phyloP scores from a whole-genome alignment of 108 stramenopile genomes.

The Cyclostephanos invisitatus region DNA sequence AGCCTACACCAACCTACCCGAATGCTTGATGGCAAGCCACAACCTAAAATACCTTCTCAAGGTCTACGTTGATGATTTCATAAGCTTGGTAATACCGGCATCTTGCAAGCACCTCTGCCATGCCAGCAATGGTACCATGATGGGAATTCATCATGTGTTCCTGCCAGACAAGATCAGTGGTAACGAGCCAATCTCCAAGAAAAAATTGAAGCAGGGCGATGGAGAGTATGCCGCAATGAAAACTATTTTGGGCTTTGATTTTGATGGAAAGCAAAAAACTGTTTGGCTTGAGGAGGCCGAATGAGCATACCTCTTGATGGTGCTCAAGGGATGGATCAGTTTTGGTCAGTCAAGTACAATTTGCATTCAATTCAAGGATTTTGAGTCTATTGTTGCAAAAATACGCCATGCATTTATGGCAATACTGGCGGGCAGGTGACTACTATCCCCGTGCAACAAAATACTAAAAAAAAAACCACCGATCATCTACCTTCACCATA shows the following conservation, averaged over 20 bases:
- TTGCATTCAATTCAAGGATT: slow-evolving; percentile 12
- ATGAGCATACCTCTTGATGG: background rate
- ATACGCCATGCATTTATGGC: background rate
- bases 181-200: slow-evolving; percentile 47
- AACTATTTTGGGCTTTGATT: slow-evolving; percentile 30
- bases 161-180: background rate
- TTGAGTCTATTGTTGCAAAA: background rate
- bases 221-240: background rate
- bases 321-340: background rate
- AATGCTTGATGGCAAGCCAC: too few relatives aligned
- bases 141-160: slow-evolving; percentile 28
- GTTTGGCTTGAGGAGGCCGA: slow-evolving; percentile 8
- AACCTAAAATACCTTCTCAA: too few relatives aligned
- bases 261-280: slow-evolving; percentile 20
- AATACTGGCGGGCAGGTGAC: slow-evolving; percentile 11
- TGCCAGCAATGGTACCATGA: background rate
- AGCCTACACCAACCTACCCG: too few relatives aligned
- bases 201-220: slow-evolving; percentile 51
- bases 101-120: background rate
- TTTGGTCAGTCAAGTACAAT: background rate
- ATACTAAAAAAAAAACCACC: background rate
- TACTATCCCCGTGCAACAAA: slow-evolving; percentile 12
- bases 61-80: too few relatives aligned
- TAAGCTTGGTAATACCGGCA: background rate
- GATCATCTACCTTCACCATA: slow-evolving; percentile 9